Conservation (phyloP, 139 green algal genomes). For the Chlamydomonas eustigma region DNA sequence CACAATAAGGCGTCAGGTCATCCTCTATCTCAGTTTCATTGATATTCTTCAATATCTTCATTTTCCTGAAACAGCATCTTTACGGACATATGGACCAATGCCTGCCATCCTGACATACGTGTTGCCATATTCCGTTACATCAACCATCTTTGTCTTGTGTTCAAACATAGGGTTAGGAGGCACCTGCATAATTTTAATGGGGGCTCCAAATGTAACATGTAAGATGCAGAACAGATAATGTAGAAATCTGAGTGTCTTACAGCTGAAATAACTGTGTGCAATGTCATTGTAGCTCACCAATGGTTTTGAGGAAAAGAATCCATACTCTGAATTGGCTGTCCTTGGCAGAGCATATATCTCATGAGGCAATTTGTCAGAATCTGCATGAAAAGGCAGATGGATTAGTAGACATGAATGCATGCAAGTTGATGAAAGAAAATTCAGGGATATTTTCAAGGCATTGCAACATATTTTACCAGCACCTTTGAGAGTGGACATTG, state of each 20-base stretch:
- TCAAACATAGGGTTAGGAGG: constrained; percentile 48
- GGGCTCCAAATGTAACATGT: not conserved
- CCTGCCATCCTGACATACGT: not conserved
- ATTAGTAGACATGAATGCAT: not conserved
- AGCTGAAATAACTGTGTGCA: too few relatives aligned
- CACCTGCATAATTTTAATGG: not conserved
- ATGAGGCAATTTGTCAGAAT: constrained; percentile 41
- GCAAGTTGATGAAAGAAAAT: not conserved
- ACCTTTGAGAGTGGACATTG: constrained; percentile 27
- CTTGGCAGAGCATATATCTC: constrained; percentile 44
- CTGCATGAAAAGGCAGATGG: not conserved
- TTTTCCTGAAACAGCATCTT: not conserved
- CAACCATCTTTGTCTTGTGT: constrained; percentile 42
- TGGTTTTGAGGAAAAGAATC: constrained; percentile 36
- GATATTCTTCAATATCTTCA: too few relatives aligned
- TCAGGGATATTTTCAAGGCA: not conserved
- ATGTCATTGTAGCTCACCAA: too few relatives aligned
- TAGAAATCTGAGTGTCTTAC: too few relatives aligned
- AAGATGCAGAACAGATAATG: too few relatives aligned
- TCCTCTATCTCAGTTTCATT: too few relatives aligned
- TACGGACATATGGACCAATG: not conserved
- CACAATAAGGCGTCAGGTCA: too few relatives aligned
- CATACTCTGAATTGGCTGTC: constrained; percentile 58
- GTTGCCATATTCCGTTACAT: constrained; percentile 30
- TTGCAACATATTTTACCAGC: not conserved